Conservation (phyloP, 2,329 filamentous ascomycete genomes). For the Endocalyx cinctus region DNA sequence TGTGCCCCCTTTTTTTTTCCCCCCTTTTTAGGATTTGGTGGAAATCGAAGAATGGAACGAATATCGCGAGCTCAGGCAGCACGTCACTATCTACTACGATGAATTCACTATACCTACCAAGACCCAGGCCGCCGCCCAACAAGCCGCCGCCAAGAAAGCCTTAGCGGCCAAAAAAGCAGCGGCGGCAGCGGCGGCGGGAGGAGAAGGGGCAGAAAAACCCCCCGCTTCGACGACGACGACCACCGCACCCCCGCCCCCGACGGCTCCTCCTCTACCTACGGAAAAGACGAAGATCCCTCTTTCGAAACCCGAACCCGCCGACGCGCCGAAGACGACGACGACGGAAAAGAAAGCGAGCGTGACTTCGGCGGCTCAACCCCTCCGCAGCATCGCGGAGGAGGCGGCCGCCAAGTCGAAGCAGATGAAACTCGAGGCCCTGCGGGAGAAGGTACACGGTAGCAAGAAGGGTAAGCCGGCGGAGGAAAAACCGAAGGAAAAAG, state of each 20-base stretch:
- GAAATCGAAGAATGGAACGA: constrained; percentile 99
- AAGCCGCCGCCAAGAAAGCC: constrained; percentile 30
- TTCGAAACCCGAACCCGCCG: constrained; percentile 5
- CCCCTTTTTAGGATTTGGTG: constrained; percentile 93
- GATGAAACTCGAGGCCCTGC: constrained; percentile 47
- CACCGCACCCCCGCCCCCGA: constrained; percentile 12
- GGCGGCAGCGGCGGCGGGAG: constrained; percentile 16
- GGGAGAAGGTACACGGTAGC: constrained; percentile 49
- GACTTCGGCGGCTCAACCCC: constrained; percentile 28
- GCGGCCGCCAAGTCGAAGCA: constrained; percentile 61
- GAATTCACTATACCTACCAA: constrained; percentile 55
- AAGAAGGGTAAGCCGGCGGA: constrained; percentile 29
- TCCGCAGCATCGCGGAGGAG: constrained; percentile 59
- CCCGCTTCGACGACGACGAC: constrained; percentile 7
- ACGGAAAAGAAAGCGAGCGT: constrained; percentile 19
- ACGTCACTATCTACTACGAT: constrained; percentile 67
- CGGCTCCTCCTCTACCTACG: constrained; percentile 25
- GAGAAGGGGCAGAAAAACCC: no score
- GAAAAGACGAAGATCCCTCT: constrained; percentile 23
- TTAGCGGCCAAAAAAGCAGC: no score
- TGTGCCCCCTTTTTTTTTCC: no score
- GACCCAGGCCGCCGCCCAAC: constrained; percentile 45
- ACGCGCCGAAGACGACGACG: constrained; percentile 13
- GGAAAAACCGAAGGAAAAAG: constrained; percentile 11
- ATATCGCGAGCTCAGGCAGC: constrained; percentile 88